Evolutionary conservation across 2,329 filamentous ascomycete genomes (phyloP).

Genomic region (Monilinia laxa): DNA sequence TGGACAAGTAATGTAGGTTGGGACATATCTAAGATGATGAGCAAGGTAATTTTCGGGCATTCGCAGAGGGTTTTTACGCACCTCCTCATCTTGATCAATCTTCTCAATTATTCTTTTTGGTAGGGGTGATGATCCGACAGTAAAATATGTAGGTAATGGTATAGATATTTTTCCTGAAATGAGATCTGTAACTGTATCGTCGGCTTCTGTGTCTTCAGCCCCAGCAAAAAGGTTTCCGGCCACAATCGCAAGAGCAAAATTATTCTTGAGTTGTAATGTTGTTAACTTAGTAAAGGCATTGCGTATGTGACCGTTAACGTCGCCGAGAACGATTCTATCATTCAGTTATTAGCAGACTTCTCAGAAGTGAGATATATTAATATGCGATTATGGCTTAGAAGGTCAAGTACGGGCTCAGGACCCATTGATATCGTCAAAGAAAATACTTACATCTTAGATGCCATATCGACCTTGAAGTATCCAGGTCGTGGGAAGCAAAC

Average conservation of each 20-base stretch:
- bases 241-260: slow-evolving; percentile 81
- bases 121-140: slow-evolving; percentile 70
- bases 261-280: slow-evolving; percentile 80
- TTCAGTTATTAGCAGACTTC: slow-evolving; percentile 29
- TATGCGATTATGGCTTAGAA: background rate
- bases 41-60: slow-evolving; percentile 12
- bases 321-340: slow-evolving; percentile 64
- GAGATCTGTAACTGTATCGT: slow-evolving; percentile 60
- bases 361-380: background rate
- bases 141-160: slow-evolving; percentile 87
- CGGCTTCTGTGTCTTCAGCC: slow-evolving; percentile 59
- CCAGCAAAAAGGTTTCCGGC: slow-evolving; percentile 81
- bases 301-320: slow-evolving; percentile 75
- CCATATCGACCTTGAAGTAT: slow-evolving; percentile 3
- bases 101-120: slow-evolving; percentile 70
- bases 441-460: slow-evolving; percentile 26
- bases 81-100: slow-evolving; percentile 66
- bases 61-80: slow-evolving; percentile 36
- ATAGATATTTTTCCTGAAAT: slow-evolving; percentile 71
- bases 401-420: background rate
- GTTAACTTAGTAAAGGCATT: slow-evolving; percentile 77
- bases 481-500: background rate
- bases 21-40: slow-evolving; percentile 60
- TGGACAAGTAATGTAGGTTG: slow-evolving; percentile 65
- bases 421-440: no score